phyloP scores from a whole-genome alignment of 2,329 filamentous ascomycete genomes.

The Thelonectria blattea region DNA sequence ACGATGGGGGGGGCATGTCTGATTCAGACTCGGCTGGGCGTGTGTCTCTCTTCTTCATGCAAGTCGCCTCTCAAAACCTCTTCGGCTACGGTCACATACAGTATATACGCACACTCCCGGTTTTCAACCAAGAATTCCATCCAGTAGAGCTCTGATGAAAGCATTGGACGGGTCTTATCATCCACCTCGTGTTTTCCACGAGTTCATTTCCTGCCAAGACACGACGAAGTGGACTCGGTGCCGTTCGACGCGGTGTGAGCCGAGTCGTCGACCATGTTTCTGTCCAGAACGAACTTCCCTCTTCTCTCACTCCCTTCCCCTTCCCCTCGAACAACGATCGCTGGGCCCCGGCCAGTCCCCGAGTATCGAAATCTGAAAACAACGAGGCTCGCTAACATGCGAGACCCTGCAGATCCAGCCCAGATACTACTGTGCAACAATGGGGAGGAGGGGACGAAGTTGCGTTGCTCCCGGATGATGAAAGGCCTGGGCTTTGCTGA shows the following conservation, averaged over 20 bases:
- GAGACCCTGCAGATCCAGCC: slow-evolving; percentile 7
- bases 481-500: too few species aligned
- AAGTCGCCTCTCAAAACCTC: slow-evolving; percentile 5
- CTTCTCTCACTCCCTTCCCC: neutral
- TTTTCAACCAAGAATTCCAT: too few species aligned
- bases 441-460: too few species aligned
- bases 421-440: neutral
- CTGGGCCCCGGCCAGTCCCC: neutral
- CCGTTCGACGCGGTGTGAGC: neutral
- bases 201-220: neutral
- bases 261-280: neutral
- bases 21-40: neutral
- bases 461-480: too few species aligned
- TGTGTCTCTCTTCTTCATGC: neutral
- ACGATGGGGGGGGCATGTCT: slow-evolving; percentile 4
- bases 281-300: neutral
- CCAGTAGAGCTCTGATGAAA: too few species aligned
- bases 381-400: neutral
- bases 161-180: too few species aligned
- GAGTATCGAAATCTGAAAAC: neutral
- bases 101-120: too few species aligned
- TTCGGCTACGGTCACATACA: neutral
- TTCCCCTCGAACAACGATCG: neutral
- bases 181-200: neutral
- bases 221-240: neutral